Evolutionary conservation across 176 grass and related monocot genomes (phyloP), one percentile per base, ranked within the genome.

Genomic region (Chrysopogon serrulatus): DNA sequence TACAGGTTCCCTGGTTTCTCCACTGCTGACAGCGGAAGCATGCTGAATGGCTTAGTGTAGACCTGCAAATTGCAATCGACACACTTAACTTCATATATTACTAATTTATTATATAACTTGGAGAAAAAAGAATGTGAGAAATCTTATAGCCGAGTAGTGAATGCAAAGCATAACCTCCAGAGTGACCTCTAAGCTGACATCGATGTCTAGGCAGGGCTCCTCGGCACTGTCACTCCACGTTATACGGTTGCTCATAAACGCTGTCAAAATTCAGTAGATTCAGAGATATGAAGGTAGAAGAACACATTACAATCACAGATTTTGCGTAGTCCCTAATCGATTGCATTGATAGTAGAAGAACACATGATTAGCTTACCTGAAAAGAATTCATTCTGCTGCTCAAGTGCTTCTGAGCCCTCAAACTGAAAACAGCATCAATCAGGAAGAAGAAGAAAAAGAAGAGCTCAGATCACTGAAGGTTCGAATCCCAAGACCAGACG

Each of bases 1-100:
- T 97, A 97, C 87, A 99, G 26, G 48, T 96, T 99, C 37, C 96
- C 93, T 32, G 96, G 91, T 79, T 86, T 96, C 84, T 99, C 93
- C 53, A 96, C 93, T 9, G 90, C 96, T 61, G 93, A 94, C 70
- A 99, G 28, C 8, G 96, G 96, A 86, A 99, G 93, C 88, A 99
- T 71, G 64, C 77, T 95, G 73, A 99, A 99, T 53, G 96, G 93
- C 80, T 85, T 87, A 13, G 93, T 94, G 80, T 89, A 92, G n/a
- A 99, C 88, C 93, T 95, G 87, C 3, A 47, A 31, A 73, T 33
- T 32, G 8, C 15, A 81, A 81, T 43, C 45, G 79, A 37, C 54
- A 56, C 56, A 60, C 23, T 9, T 12, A 60, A 23, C 23, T 79
- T 84, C 10, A 53, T 1, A 0, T 18, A 53, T 23, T 54, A 12